Percentiles rank a stretch among this genome's conserved stretches.
These are phyloP conservation scores for Fusarium chuoi DNA, from an alignment of 2,329 filamentous ascomycete species.

Conservation along the genomic window DNA sequence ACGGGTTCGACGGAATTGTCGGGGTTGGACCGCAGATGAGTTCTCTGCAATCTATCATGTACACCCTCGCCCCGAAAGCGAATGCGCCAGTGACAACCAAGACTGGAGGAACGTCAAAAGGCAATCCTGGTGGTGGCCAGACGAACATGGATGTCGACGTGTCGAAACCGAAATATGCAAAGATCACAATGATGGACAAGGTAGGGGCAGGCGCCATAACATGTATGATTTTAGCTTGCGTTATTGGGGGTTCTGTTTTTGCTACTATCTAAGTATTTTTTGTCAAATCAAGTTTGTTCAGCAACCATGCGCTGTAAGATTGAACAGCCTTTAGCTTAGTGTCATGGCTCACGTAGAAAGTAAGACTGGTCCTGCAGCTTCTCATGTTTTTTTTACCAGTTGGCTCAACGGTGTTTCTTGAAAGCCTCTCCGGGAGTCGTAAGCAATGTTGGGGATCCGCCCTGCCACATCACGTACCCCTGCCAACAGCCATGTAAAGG, in stretches of 20 bases:
- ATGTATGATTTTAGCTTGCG: conserved; percentile 57
- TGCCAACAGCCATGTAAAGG: background rate
- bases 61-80: conserved; percentile 60
- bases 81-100: conserved; percentile 60
- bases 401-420: background rate
- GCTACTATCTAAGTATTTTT: background rate
- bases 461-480: background rate
- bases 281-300: background rate
- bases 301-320: too few species aligned
- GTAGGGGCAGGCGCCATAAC: conserved; percentile 68
- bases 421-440: background rate
- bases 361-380: background rate
- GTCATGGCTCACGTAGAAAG: background rate
- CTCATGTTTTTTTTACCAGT: background rate
- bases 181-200: conserved; percentile 59
- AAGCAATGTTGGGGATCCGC: background rate
- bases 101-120: conserved; percentile 69
- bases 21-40: conserved; percentile 79
- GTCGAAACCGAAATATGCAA: conserved; percentile 19
- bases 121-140: conserved; percentile 59
- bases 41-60: conserved; percentile 71
- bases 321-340: background rate
- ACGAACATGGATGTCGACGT: conserved; percentile 44
- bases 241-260: conserved; percentile 54
- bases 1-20: conserved; percentile 65